Percentiles rank a stretch among this genome's conserved stretches.
phyloP scores from a whole-genome alignment of 352 stramenopile genomes.

The Sclerospora graminicola region DNA sequence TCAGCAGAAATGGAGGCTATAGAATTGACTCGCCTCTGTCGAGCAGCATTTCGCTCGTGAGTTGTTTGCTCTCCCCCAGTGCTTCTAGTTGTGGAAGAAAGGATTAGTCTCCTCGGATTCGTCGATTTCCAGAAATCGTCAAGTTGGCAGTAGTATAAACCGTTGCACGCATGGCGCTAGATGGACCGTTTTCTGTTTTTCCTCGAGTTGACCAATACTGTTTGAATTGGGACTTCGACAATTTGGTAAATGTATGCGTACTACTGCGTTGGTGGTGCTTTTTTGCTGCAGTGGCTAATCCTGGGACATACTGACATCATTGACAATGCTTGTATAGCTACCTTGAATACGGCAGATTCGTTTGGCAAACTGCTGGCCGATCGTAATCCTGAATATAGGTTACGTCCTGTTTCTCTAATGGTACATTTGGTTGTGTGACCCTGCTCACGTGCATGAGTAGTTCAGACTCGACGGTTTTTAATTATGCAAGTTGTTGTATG shows the following conservation, averaged over 20 bases:
- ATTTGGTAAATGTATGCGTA: constrained; percentile 75
- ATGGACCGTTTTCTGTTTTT: constrained; percentile 78
- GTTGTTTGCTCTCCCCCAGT: too few relatives aligned
- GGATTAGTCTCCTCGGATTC: too few relatives aligned
- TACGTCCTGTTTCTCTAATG: constrained; percentile 84
- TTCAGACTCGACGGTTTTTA: too few relatives aligned
- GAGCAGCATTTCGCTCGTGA: too few relatives aligned
- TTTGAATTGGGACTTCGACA: constrained; percentile 57
- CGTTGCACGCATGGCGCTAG: constrained; percentile 67
- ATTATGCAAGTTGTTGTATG: too few relatives aligned
- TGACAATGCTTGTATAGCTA: constrained; percentile 77
- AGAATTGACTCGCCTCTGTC: too few relatives aligned
- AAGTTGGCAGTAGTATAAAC: too few relatives aligned
- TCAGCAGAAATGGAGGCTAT: too few relatives aligned
- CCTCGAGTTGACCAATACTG: constrained; percentile 77
- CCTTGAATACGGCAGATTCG: constrained; percentile 64
- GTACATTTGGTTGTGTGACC: too few relatives aligned
- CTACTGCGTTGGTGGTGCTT: constrained; percentile 59
- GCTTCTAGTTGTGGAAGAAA: too few relatives aligned
- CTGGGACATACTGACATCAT: constrained; percentile 65
- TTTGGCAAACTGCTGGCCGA: constrained; percentile 70
- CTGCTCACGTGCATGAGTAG: too few relatives aligned
- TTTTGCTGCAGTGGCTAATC: constrained; percentile 66
- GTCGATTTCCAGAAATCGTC: too few relatives aligned
- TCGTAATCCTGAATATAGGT: constrained; percentile 47